A percentile compares a stretch with the other conserved stretches of the same genome.
These are phyloP conservation scores for Apiospora marii DNA, from an alignment of 2,329 filamentous ascomycete species.

Conservation along the genomic window DNA sequence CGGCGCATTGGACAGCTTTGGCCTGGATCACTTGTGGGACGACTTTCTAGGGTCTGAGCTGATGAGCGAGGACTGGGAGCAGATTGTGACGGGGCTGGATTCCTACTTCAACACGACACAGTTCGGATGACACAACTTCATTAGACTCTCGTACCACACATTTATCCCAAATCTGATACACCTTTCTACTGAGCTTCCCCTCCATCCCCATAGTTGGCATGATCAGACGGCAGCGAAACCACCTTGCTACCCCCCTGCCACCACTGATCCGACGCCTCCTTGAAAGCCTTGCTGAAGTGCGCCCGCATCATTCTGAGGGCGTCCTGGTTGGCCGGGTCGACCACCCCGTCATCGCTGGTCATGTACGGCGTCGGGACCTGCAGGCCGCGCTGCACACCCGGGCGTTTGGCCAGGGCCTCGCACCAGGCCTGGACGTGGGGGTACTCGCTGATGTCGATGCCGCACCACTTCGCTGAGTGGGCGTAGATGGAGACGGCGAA, in stretches of 20 bases:
- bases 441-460: conserved; percentile 34
- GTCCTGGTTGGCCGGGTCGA: conserved; percentile 28
- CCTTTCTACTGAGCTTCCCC: background rate
- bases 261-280: conserved; percentile 26
- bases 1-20: conserved; percentile 16
- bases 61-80: conserved; percentile 33
- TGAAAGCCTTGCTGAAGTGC: background rate
- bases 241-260: conserved; percentile 23
- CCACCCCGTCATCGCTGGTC: conserved; percentile 32
- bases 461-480: conserved; percentile 35
- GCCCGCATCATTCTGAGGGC: conserved; percentile 29
- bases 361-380: conserved; percentile 33
- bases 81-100: conserved; percentile 37
- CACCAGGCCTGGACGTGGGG: conserved; percentile 35
- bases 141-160: too few species aligned
- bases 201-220: conserved; percentile 26
- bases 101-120: conserved; percentile 28
- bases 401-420: conserved; percentile 32
- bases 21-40: conserved; percentile 31
- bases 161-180: too few species aligned
- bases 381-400: conserved; percentile 33
- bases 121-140: background rate
- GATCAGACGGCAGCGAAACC: conserved; percentile 30
- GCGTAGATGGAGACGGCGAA: conserved; percentile 35
- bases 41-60: conserved; percentile 31